Conservation (phyloP, 805 yeast genomes). For the Suhomyces pyralidae region DNA sequence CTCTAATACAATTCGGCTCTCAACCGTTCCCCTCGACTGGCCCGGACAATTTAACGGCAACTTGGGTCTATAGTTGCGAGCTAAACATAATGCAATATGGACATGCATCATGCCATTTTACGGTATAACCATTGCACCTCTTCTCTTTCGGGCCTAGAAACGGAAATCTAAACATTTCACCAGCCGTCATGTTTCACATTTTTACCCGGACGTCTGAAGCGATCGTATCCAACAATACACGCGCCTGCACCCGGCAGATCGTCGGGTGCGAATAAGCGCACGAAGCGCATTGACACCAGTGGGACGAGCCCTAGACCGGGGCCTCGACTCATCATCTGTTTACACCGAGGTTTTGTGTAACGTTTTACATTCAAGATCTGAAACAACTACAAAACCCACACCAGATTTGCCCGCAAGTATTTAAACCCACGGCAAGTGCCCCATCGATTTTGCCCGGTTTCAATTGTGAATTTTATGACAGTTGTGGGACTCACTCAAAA, state of each 20-base stretch:
- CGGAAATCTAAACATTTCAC: conserved; percentile 1
- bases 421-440: conserved; percentile 4
- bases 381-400: conserved; percentile 11
- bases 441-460: conserved; percentile 6
- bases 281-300: neutral
- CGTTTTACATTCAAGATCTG: conserved; percentile 16
- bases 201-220: conserved; percentile 2
- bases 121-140: neutral
- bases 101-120: neutral
- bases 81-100: neutral
- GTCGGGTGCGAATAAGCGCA: neutral
- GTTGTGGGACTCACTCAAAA: conserved; percentile 3
- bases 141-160: conserved; percentile 1
- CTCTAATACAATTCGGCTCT: neutral
- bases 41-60: neutral
- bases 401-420: conserved; percentile 1
- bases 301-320: conserved; percentile 2
- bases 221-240: conserved; percentile 1
- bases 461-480: conserved; percentile 10
- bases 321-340: conserved; percentile 1
- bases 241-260: neutral
- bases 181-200: conserved; percentile 2
- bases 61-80: neutral
- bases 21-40: neutral
- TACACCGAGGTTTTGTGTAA: conserved; percentile 9